Evolutionary conservation across 2,329 filamentous ascomycete genomes (phyloP).

Genomic region (Hypoxylon sp.): DNA sequence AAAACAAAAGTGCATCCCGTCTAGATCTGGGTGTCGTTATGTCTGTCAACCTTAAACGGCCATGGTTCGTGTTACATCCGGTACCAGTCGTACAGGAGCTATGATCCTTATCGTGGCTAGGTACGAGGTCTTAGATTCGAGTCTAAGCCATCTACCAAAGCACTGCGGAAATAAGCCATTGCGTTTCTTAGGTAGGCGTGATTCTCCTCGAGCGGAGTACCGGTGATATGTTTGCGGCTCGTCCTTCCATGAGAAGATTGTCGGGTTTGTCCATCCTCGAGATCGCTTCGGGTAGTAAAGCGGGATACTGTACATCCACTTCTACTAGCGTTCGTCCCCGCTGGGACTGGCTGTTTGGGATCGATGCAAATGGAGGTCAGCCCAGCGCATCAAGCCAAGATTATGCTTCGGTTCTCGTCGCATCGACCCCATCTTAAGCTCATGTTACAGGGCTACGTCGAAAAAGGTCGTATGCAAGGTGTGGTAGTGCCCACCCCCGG

Average conservation of each 20-base stretch:
- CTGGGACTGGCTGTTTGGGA: constrained; percentile 49
- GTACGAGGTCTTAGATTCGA: constrained; percentile 7
- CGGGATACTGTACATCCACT: constrained; percentile 38
- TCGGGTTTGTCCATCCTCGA: constrained; percentile 23
- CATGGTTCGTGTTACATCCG: constrained; percentile 19
- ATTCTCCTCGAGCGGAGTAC: not conserved
- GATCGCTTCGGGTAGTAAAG: constrained; percentile 19
- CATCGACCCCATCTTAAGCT: constrained; percentile 55
- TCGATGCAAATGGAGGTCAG: constrained; percentile 52
- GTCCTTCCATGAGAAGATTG: not conserved
- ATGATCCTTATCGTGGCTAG: not conserved
- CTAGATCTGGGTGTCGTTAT: constrained; percentile 42
- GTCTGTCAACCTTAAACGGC: constrained; percentile 29
- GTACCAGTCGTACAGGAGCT: constrained; percentile 13
- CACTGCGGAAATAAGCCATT: constrained; percentile 4
- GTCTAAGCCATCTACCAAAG: not conserved
- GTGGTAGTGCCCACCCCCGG: constrained; percentile 55
- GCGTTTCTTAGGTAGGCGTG: not conserved
- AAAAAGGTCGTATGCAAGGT: constrained; percentile 53
- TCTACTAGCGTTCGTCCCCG: constrained; percentile 31
- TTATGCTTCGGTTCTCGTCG: constrained; percentile 56
- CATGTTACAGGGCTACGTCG: constrained; percentile 61
- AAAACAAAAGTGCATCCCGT: constrained; percentile 47
- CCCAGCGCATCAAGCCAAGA: constrained; percentile 55
- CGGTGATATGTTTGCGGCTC: constrained; percentile 8